Conservation (phyloP, 768 basidiomycete species). For the Mycena albidolilacea region DNA sequence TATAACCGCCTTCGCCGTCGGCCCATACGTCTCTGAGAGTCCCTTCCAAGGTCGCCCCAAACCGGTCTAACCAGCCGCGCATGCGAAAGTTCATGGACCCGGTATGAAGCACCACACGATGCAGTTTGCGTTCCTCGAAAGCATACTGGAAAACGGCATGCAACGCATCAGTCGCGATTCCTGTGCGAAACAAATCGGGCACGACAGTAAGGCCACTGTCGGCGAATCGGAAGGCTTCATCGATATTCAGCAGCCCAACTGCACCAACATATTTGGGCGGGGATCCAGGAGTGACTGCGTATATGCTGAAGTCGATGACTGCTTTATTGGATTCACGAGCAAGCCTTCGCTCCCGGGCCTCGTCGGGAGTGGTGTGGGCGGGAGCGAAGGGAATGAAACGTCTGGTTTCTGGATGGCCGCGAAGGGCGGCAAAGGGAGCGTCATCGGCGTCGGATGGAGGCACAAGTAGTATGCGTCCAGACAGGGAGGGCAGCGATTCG, state of each 20-base stretch:
- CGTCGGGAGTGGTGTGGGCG: slow-evolving; percentile 51
- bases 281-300: slow-evolving; percentile 41
- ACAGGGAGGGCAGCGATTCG: neutral
- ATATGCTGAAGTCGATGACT: slow-evolving; percentile 55
- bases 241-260: slow-evolving; percentile 56
- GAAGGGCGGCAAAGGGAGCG: slow-evolving; percentile 50
- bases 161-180: slow-evolving; percentile 61
- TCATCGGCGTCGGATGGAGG: slow-evolving; percentile 56
- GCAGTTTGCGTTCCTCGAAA: slow-evolving; percentile 59
- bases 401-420: slow-evolving; percentile 56
- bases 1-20: slow-evolving; percentile 49
- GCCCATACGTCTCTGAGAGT: slow-evolving; percentile 58
- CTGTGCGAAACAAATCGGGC: slow-evolving; percentile 53
- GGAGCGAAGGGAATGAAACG: slow-evolving; percentile 59
- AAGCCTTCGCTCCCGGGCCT: slow-evolving; percentile 53
- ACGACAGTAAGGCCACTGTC: slow-evolving; percentile 59
- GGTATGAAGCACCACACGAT: slow-evolving; percentile 60
- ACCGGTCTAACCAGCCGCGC: slow-evolving; percentile 62
- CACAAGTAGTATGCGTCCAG: slow-evolving; percentile 52
- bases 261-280: slow-evolving; percentile 52
- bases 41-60: slow-evolving; percentile 57
- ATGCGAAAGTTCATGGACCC: slow-evolving; percentile 59
- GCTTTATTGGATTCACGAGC: slow-evolving; percentile 49
- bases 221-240: slow-evolving; percentile 52
- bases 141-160: slow-evolving; percentile 56